Evolutionary conservation across 805 yeast genomes (phyloP), one percentile per base, ranked within the genome.

Genomic region (Diddensiella transvaalensis): DNA sequence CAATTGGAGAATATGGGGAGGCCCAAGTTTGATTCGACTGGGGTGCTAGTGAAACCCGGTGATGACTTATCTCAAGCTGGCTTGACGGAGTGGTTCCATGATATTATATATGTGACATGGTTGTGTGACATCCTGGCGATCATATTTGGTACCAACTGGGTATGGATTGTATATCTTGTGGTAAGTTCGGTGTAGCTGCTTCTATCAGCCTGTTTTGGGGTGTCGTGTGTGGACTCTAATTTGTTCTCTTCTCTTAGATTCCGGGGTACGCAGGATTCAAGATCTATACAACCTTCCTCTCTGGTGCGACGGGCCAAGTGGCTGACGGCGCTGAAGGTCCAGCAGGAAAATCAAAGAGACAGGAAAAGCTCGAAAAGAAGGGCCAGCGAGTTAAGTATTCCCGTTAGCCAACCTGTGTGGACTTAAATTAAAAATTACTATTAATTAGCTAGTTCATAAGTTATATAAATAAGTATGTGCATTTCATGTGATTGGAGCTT

Each of bases 11-110:
- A 66, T 40, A 68, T 73, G 40, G 88, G 87, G 2, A 66, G 88
- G 47, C 90, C 91, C 1, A 64, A 52, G 26, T 82, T 69, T 59
- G 66, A 70, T 13, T 60, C 57, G 1, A 75, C 75, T 40, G 75
- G 75, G 2, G 71, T 72, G 45, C 67, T 84, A 42, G 60, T 75
- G 2, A 66, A 64, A 10, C 63, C 85, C 1, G 91, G 90, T 1
- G 77, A 74, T 24, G 86, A 85, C 57, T 72, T 85, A 50, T 65
- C 65, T 47, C 85, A 78, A 51, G 60, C 65, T 2, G 93, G 93
- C 0, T 69, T 85, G 36, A 82, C 82, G 33, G 91, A 85, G 64
- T 84, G 82, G 68, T 67, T 84, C 72, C 82, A 82, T 60, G 93
- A 85, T 60, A 63, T 83, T 10, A 68, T 85, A 50, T 85, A 85